Evolutionary conservation across 352 stramenopile genomes (phyloP), one percentile per base, ranked within the genome.

Genomic region (Phytophthora crassamura): DNA sequence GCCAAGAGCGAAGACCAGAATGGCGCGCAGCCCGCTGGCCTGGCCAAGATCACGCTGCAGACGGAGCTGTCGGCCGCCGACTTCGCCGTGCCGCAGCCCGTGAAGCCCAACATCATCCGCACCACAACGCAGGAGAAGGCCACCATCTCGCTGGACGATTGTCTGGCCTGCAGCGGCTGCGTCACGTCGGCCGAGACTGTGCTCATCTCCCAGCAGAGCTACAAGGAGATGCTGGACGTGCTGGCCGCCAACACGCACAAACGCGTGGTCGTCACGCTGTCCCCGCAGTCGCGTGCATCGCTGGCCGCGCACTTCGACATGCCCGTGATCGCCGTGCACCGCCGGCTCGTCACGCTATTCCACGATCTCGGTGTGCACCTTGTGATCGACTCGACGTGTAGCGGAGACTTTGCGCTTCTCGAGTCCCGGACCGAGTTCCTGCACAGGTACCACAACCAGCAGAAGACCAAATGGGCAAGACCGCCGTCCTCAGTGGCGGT

Each of bases 131-230:
- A 90, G 54, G 82, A 97, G 67, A 95, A 96, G 48, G 94, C 94
- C 7, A 97, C 89, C 8, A 96, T 99, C 42, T 98, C 95, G 46
- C 86, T 99, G 20, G 93, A 97, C 36, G 97, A 99, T 79, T 99
- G 97, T 64, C 90, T 99, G 38, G 97, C 97, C 1, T 99, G 97
- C 80, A 98, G 89, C 22, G 97, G 97, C 52, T 99, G 97, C 69
- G 95, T 99, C 47, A 99, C 97, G 52, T 98, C 96, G n/a, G 95
- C 97, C 2, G 97, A 99, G 82, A 97, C 96, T n/a, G 95, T 99
- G n/a, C 78, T 99, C 11, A 95, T 99, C 74, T 97, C 97, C 47
- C 90, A 98, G 67, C 94, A 98, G 70, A 98, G 97, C 74, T 95
- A 76, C 40, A 78, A 93, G 56, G 91, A 97, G 51, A 82, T 97